phyloP scores from a whole-genome alignment of 768 basidiomycete genomes.

The Tulasnella sp. region DNA sequence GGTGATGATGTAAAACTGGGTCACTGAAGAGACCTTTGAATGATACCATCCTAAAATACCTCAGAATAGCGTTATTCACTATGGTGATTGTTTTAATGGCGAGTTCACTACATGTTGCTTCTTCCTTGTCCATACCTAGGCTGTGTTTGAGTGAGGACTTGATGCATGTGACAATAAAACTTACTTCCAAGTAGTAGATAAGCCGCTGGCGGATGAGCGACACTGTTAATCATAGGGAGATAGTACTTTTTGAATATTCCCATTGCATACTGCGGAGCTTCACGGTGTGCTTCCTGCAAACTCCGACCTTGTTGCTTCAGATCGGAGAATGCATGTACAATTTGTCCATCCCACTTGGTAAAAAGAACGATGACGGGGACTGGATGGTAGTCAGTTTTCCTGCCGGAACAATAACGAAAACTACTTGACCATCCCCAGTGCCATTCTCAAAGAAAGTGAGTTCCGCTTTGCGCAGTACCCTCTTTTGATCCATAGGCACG shows the following conservation, averaged over 20 bases:
- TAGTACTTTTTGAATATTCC: not conserved
- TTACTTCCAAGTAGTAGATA: not conserved
- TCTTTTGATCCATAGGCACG: not conserved
- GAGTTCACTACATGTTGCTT: not conserved
- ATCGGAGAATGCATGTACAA: not conserved
- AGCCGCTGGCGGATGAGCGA: not conserved
- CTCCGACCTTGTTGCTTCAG: not conserved
- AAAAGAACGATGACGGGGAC: not conserved
- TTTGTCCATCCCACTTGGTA: not conserved
- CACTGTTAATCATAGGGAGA: not conserved
- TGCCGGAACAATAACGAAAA: no score
- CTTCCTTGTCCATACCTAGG: not conserved
- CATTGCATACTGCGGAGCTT: not conserved
- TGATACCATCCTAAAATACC: no score
- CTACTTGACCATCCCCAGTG: no score
- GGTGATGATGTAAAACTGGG: no score
- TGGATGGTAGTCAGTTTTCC: no score
- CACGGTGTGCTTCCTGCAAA: not conserved
- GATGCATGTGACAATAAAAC: not conserved
- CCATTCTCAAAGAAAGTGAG: no score
- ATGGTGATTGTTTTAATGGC: not conserved
- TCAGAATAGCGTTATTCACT: not conserved
- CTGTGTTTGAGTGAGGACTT: not conserved
- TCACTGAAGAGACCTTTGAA: no score
- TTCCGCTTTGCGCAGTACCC: not conserved